phyloP scores from a whole-genome alignment of 768 basidiomycete genomes.

The Hortiboletus campestris region DNA sequence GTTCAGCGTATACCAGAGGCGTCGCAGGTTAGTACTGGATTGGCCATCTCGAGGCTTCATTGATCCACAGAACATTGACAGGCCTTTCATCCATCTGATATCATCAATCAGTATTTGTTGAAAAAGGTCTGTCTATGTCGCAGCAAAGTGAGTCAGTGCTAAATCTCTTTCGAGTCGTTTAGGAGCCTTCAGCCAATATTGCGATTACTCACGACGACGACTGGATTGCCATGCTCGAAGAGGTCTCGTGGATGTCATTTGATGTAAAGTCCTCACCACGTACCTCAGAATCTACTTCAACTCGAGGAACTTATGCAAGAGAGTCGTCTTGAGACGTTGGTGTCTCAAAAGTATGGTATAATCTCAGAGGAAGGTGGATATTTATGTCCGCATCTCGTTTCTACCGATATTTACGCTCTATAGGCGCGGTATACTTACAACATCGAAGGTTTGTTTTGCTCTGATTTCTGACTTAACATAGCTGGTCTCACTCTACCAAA shows the following conservation, averaged over 20 bases:
- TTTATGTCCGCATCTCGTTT: background rate
- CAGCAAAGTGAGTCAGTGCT: background rate
- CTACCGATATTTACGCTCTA: background rate
- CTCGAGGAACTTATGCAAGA: background rate
- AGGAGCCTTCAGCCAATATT: background rate
- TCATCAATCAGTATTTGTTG: conserved; percentile 8
- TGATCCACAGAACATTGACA: background rate
- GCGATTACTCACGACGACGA: conserved; percentile 6
- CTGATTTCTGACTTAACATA: background rate
- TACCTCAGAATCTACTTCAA: background rate
- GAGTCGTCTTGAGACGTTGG: background rate
- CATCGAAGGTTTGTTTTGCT: conserved; percentile 6
- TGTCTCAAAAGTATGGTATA: background rate
- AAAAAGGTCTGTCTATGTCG: background rate
- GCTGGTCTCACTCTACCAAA: background rate
- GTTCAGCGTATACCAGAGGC: background rate
- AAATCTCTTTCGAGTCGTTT: background rate
- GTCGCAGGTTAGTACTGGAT: background rate
- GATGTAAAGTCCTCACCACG: background rate
- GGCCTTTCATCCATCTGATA: conserved; percentile 15
- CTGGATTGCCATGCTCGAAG: conserved; percentile 6
- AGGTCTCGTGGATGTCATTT: background rate
- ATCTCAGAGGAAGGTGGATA: background rate
- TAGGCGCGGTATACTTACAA: conserved; percentile 7
- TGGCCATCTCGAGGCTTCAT: background rate